Evolutionary conservation across 2,329 filamentous ascomycete species (phyloP), one percentile per base, ranked within the genome.

Genomic region (Talaromyces rugulosus): DNA sequence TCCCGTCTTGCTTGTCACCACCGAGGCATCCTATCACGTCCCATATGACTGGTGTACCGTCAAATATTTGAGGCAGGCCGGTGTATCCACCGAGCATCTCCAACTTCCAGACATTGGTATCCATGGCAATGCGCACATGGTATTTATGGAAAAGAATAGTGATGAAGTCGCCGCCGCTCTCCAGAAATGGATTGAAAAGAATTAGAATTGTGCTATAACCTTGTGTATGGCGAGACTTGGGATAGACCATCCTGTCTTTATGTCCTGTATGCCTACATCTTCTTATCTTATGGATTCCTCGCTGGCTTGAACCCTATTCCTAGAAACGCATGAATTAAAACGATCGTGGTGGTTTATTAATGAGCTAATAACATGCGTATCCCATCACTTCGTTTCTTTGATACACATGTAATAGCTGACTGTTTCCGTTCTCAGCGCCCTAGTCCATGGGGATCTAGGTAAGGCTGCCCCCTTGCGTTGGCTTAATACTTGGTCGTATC

Each of bases 111-210:
- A 79, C 1, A 62, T 74, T 3, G 75, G 75, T 0, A 77, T 85
- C 2, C 66, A 71, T 31, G 84, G 84, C 0, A 86, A 87, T 64
- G 83, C 81, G 0, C 83, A 85, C 66, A 75, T 85, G 56, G 76
- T 82, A 72, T 83, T 83, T 53, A 67, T 85, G 36, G 83, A 85
- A 72, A 77, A 73, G 66, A 85, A 86, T 66, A 84, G 54, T n/a
- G 54, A 56, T 14, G 11, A 56, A 18, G 54, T 56, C 30, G 78
- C 78, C 2, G 66, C 66, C 3, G 63, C 75, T 11, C 64, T 82
- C 1, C 65, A 73, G 14, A 51, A 67, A 4, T 82, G 79, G 79
- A 77, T 79, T 58, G 66, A 67, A 55, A 31, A 31, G 4, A 16
- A 52, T 23, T 52, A 47, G 42, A 23, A 47, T 23, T 23, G 7